phyloP scores from a whole-genome alignment of 805 yeast species.

The Saturnispora galanensis region DNA sequence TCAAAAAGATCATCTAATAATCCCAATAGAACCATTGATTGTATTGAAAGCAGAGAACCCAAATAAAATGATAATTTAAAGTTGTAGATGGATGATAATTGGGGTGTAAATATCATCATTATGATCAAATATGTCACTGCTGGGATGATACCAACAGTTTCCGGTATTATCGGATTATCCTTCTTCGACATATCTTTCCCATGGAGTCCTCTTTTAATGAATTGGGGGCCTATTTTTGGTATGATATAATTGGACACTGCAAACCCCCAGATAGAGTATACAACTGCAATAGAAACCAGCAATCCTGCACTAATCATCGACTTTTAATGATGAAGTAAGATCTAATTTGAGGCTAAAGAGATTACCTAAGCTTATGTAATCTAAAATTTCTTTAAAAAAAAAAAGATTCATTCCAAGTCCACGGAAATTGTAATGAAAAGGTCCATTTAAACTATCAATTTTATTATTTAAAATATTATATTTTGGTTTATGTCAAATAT shows the following conservation, averaged over 20 bases:
- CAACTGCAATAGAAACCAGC: conserved; percentile 52
- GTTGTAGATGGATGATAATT: conserved; percentile 68
- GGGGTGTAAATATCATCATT: conserved; percentile 82
- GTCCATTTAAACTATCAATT: too few species aligned
- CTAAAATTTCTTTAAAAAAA: too few species aligned
- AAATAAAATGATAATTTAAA: conserved; percentile 76
- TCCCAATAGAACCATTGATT: conserved; percentile 77
- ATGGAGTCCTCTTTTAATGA: conserved; percentile 67
- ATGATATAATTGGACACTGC: conserved; percentile 48
- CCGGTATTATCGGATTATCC: conserved; percentile 73
- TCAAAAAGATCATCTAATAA: conserved; percentile 92
- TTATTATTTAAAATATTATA: too few species aligned
- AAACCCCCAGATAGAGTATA: conserved; percentile 62
- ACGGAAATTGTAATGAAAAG: too few species aligned
- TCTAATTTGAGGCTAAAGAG: too few species aligned
- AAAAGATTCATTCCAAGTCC: too few species aligned
- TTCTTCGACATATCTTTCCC: conserved; percentile 78
- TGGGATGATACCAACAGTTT: conserved; percentile 84
- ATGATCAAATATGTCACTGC: conserved; percentile 72
- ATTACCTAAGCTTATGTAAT: too few species aligned
- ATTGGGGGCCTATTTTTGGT: conserved; percentile 58
- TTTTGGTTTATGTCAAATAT: too few species aligned
- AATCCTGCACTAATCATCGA: conserved; percentile 8
- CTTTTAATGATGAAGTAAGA: not conserved
- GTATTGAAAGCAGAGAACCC: conserved; percentile 74